Conservation (phyloP, 148 eudicot species). For the Cornus suecica region DNA sequence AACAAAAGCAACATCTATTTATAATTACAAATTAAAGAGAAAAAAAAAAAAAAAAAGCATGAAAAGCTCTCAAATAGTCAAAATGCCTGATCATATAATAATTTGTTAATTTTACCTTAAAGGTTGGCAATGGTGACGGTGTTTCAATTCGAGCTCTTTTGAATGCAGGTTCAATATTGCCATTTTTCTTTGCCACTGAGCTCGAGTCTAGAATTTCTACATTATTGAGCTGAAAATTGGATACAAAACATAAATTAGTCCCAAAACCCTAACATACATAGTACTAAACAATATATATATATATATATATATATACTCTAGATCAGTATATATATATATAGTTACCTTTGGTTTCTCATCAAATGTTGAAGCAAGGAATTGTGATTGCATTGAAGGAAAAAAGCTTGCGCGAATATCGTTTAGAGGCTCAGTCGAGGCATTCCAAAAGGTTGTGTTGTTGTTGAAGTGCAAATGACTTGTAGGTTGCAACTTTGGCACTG, state of each 20-base stretch:
- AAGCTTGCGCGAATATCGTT: constrained; percentile 23
- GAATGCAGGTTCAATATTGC: constrained; percentile 35
- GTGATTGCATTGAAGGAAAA: constrained; percentile 34
- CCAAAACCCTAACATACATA: constrained; percentile 21
- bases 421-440: constrained; percentile 17
- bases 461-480: constrained; percentile 16
- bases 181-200: constrained; percentile 29
- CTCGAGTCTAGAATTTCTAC: constrained; percentile 27
- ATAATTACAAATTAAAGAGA: background rate
- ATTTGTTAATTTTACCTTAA: constrained; percentile 55
- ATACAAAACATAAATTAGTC: background rate
- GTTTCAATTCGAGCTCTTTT: constrained; percentile 69
- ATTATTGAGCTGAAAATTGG: constrained; percentile 20
- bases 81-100: background rate
- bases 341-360: constrained; percentile 48
- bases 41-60: background rate
- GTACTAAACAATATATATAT: background rate
- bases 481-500: constrained; percentile 20
- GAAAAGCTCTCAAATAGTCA: background rate
- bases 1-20: background rate
- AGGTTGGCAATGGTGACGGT: constrained; percentile 77
- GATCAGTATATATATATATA: background rate
- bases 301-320: background rate
- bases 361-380: constrained; percentile 16
- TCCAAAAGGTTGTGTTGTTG: constrained; percentile 23